A percentile compares a stretch with the other conserved stretches of the same genome.
Evolutionary conservation across 2,329 filamentous ascomycete species (phyloP).

Genomic region (Pseudocercospora fuligena): DNA sequence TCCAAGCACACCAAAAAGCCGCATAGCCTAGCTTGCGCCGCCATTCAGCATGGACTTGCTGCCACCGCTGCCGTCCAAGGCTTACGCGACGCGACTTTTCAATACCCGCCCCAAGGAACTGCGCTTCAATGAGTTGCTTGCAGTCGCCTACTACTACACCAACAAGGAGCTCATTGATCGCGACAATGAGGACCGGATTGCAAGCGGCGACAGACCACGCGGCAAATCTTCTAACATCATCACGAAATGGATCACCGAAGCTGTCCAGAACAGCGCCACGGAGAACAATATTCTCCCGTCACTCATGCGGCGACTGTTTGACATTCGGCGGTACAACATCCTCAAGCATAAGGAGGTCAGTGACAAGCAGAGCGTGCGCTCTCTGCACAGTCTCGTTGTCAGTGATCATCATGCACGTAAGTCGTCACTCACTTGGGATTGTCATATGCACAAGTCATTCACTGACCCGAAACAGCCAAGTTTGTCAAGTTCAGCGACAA

Average conservation of each 20-base stretch:
- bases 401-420: slow-evolving; percentile 7
- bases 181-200: not conserved
- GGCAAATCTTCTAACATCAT: not conserved
- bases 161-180: slow-evolving; percentile 7
- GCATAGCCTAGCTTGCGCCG: not conserved
- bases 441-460: not conserved
- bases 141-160: not conserved
- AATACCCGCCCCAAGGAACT: not conserved
- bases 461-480: not conserved
- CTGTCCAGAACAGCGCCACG: not conserved
- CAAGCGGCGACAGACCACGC: not conserved
- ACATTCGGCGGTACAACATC: not conserved
- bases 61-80: not conserved
- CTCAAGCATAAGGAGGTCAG: not conserved
- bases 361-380: not conserved
- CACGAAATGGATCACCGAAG: not conserved
- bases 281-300: not conserved
- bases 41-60: not conserved
- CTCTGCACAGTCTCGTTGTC: not conserved
- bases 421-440: not conserved
- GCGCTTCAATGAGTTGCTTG: not conserved
- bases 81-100: not conserved
- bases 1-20: not conserved
- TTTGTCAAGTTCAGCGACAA: not conserved
- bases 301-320: not conserved